Evolutionary conservation across 805 yeast genomes (phyloP), one percentile per base, ranked within the genome.

Genomic region (Candida sphagnicola): DNA sequence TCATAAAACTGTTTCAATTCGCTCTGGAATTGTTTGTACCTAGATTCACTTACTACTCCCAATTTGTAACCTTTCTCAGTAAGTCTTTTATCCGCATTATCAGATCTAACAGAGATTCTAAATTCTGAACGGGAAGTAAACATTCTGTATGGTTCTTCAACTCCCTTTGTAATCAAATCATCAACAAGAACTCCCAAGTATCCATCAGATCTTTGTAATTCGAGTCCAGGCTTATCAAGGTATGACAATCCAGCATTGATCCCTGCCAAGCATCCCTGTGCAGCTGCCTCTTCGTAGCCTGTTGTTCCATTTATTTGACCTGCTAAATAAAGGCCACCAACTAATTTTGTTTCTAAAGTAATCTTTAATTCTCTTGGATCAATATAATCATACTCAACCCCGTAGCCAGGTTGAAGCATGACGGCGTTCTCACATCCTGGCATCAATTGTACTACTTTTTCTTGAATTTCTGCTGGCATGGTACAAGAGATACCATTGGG

Each of bases 241-340:
- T 56, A 55, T 0, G 79, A 51, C 18, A 88, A 65, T 0, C 96
- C 96, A 0, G 99, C 97, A 59, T 93, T 93, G 28, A 90, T 82
- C 8, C 99, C 99, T 1, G 99, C 99, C 32, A 93, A 65, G 38
- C 88, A 72, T 1, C 99, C 99, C 54, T 93, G 99, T 0, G 98
- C 85, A 2, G 96, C 96, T 0, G 99, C 99, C 57, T 93, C 99
- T 64, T 93, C 99, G 52, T 93, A 93, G 0, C 99, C 99, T 0
- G 99, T 93, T 0, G 99, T 93, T 24, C 99, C 99, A 55, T 93
- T 93, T 30, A 93, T 93, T 59, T 93, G 99, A 1, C 99, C 99
- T 0, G 99, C 99, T 32, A 93, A 66, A 57, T 65, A 93, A 26
- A 93, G 61, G 0, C 97, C 97, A 8, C 72, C 62, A 2, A 93